Percentiles rank a stretch among this genome's conserved stretches.
Evolutionary conservation across 1,139 yeast species (phyloP).

Genomic region (Eremothecium gossypii): DNA sequence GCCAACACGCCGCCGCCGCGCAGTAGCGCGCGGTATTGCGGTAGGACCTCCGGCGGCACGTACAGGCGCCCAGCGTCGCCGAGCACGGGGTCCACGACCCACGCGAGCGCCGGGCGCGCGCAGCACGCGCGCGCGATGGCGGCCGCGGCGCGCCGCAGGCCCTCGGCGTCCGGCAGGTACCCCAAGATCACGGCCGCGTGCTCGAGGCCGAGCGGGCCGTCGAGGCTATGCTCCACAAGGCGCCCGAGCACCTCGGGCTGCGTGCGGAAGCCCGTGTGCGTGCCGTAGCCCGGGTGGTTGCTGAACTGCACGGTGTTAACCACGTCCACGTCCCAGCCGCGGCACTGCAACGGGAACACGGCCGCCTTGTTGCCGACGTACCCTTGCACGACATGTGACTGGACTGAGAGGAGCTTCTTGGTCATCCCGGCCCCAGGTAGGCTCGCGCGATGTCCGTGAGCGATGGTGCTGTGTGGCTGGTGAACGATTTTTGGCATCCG

Average conservation of each 20-base stretch:
- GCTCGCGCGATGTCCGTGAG: not conserved
- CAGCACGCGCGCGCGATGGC: slow-evolving; percentile 13
- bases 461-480: not conserved
- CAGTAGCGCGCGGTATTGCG: slow-evolving; percentile 52
- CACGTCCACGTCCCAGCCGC: slow-evolving; percentile 81
- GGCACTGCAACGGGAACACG: slow-evolving; percentile 65
- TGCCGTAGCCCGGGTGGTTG: slow-evolving; percentile 77
- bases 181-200: slow-evolving; percentile 66
- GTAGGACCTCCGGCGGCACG: slow-evolving; percentile 62
- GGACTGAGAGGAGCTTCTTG: slow-evolving; percentile 43
- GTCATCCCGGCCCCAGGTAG: slow-evolving; percentile 5
- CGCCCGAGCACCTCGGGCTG: slow-evolving; percentile 35
- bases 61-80: slow-evolving; percentile 86
- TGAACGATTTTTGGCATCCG: not conserved
- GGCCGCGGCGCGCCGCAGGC: slow-evolving; percentile 36
- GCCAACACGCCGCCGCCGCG: slow-evolving; percentile 46
- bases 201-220: slow-evolving; percentile 31
- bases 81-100: slow-evolving; percentile 86
- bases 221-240: slow-evolving; percentile 41
- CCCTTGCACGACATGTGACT: slow-evolving; percentile 82
- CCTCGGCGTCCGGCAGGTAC: slow-evolving; percentile 51
- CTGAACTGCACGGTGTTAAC: slow-evolving; percentile 73
- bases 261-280: slow-evolving; percentile 38
- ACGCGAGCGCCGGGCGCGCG: slow-evolving; percentile 27
- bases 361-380: slow-evolving; percentile 79